Conservation (phyloP, 2,329 filamentous ascomycete species). For the Akanthomyces lecanii region DNA sequence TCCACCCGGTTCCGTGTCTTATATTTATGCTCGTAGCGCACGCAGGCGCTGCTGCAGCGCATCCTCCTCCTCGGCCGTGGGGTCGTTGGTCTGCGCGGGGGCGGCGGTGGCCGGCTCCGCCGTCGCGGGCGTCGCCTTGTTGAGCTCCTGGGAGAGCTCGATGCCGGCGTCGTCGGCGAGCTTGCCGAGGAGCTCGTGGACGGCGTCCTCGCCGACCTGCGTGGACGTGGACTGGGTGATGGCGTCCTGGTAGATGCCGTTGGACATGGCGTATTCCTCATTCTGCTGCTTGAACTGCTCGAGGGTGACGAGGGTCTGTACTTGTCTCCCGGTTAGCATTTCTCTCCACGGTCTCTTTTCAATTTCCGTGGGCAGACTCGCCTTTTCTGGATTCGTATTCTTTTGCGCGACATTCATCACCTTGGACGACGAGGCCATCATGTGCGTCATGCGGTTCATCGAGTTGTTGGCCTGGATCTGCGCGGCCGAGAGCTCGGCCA, state of each 20-base stretch:
- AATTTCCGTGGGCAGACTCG: slow-evolving; percentile 20
- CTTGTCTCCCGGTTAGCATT: too few species aligned
- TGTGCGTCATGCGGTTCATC: slow-evolving; percentile 62
- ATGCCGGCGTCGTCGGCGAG: slow-evolving; percentile 85
- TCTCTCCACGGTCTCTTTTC: slow-evolving; percentile 15
- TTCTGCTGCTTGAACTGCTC: slow-evolving; percentile 60
- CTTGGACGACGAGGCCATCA: slow-evolving; percentile 57
- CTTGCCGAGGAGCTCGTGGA: slow-evolving; percentile 79
- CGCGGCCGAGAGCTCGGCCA: slow-evolving; percentile 56
- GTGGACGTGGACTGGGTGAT: slow-evolving; percentile 72
- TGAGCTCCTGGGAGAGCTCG: slow-evolving; percentile 73
- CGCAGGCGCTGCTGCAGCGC: slow-evolving; percentile 60
- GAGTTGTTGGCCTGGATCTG: slow-evolving; percentile 62
- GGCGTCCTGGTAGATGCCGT: slow-evolving; percentile 79
- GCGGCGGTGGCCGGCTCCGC: slow-evolving; percentile 54
- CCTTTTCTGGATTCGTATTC: slow-evolving; percentile 56
- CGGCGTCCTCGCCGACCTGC: slow-evolving; percentile 74
- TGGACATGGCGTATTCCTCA: slow-evolving; percentile 61
- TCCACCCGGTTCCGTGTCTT: too few species aligned
- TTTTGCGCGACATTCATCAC: slow-evolving; percentile 57
- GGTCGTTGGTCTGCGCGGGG: slow-evolving; percentile 57
- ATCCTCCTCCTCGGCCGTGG: slow-evolving; percentile 75
- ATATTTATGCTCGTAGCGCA: slow-evolving; percentile 46
- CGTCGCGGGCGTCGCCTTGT: slow-evolving; percentile 50
- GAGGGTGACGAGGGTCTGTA: slow-evolving; percentile 53